phyloP scores from a whole-genome alignment of 768 basidiomycete species.

The Naganishia vishniacii region DNA sequence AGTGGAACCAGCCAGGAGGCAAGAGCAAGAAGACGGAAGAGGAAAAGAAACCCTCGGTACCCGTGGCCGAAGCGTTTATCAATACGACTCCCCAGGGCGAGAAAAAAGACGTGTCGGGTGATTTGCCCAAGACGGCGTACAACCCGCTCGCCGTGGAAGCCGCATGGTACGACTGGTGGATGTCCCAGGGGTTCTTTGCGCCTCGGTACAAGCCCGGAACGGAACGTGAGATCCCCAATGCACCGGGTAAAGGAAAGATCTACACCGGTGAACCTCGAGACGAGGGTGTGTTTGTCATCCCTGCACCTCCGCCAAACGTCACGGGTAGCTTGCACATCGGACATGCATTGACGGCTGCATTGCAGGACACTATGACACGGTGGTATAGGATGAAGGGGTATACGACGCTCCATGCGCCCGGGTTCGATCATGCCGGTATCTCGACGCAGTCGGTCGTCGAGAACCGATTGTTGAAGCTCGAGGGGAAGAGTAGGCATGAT shows the following conservation, averaged over 20 bases:
- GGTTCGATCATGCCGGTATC: constrained; percentile 97
- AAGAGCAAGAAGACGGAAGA: constrained; percentile 54
- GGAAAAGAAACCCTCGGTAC: constrained; percentile 53
- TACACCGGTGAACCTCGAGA: constrained; percentile 52
- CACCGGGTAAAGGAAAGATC: constrained; percentile 33
- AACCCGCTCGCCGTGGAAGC: constrained; percentile 92
- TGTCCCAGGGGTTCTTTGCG: constrained; percentile 79
- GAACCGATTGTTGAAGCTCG: constrained; percentile 75
- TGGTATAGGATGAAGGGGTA: constrained; percentile 97
- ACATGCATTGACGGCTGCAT: constrained; percentile 82
- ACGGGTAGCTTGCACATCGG: constrained; percentile 94
- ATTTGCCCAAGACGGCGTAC: constrained; percentile 80
- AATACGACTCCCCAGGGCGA: constrained; percentile 84
- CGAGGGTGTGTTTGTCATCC: constrained; percentile 74
- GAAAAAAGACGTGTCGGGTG: constrained; percentile 85
- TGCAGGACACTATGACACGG: constrained; percentile 81
- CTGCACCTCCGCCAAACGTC: constrained; percentile 91
- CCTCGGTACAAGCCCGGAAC: constrained; percentile 51
- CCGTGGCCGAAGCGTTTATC: constrained; percentile 65
- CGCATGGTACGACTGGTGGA: constrained; percentile 99
- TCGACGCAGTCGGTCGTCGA: constrained; percentile 98
- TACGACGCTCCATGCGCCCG: constrained; percentile 82
- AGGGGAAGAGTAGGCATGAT: constrained; percentile 80
- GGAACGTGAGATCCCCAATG: constrained; percentile 55
- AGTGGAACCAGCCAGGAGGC: constrained; percentile 56